Percentiles rank a stretch among this genome's conserved stretches.
These are phyloP conservation scores for Blastocystis sp. DNA, from an alignment of 352 stramenopile species.

Conservation along the genomic window DNA sequence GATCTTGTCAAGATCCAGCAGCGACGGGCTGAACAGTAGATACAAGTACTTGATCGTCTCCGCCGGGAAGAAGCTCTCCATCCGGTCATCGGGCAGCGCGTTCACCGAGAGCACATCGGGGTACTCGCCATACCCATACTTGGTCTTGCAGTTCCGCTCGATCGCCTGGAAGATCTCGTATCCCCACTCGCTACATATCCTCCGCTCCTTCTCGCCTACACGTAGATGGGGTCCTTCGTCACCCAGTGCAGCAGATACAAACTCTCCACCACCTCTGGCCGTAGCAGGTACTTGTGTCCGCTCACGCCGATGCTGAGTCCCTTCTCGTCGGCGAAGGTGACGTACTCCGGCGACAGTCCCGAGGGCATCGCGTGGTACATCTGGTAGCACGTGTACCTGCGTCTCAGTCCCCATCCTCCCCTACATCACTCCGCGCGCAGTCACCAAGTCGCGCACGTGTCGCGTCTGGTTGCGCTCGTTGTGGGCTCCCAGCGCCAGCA, in stretches of 20 bases:
- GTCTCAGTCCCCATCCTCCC: slow-evolving; percentile 67
- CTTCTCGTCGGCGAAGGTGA: slow-evolving; percentile 67
- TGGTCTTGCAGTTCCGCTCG: slow-evolving; percentile 77
- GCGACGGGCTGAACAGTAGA: slow-evolving; percentile 74
- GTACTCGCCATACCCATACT: slow-evolving; percentile 74
- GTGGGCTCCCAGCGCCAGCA: slow-evolving; percentile 80
- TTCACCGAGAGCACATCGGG: slow-evolving; percentile 58
- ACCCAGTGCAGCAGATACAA: slow-evolving; percentile 87
- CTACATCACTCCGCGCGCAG: slow-evolving; percentile 61
- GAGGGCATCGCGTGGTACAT: slow-evolving; percentile 82
- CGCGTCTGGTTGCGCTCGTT: slow-evolving; percentile 61
- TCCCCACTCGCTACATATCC: slow-evolving; percentile 72
- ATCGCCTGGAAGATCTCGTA: slow-evolving; percentile 85
- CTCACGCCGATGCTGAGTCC: slow-evolving; percentile 62
- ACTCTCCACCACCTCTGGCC: slow-evolving; percentile 85
- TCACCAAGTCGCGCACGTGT: not conserved
- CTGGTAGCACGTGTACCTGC: slow-evolving; percentile 80
- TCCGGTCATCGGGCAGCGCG: slow-evolving; percentile 75
- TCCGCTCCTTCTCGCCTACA: slow-evolving; percentile 79
- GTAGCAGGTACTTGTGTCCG: slow-evolving; percentile 76
- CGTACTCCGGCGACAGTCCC: slow-evolving; percentile 80
- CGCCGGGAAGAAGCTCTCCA: slow-evolving; percentile 94
- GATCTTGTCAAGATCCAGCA: slow-evolving; percentile 79
- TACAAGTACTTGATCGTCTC: slow-evolving; percentile 98
- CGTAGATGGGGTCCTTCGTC: slow-evolving; percentile 67